A percentile compares a stretch with the other conserved stretches of the same genome.
Conservation (phyloP, 495 filamentous ascomycete genomes). For the Lophium mytilinum region DNA sequence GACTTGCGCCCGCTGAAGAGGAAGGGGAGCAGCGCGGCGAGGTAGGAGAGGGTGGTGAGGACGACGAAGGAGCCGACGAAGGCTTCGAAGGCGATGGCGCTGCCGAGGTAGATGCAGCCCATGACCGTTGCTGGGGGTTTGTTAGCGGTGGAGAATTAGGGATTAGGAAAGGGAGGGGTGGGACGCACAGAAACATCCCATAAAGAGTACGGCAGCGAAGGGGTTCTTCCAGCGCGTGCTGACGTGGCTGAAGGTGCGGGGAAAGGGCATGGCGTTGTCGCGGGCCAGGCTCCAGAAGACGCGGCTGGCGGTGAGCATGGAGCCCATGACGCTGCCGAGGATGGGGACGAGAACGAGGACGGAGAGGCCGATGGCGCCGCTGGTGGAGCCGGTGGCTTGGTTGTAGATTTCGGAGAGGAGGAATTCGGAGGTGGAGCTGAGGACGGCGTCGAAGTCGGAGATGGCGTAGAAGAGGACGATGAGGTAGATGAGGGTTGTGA, state of each 20-base stretch:
- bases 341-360: slow-evolving; percentile 58
- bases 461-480: slow-evolving; percentile 65
- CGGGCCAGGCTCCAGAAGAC: slow-evolving; percentile 72
- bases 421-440: slow-evolving; percentile 46
- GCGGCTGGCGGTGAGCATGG: slow-evolving; percentile 64
- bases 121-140: slow-evolving; percentile 44
- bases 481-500: slow-evolving; percentile 64
- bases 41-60: slow-evolving; percentile 62
- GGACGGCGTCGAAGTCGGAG: slow-evolving; percentile 51
- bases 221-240: slow-evolving; percentile 52
- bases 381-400: slow-evolving; percentile 58
- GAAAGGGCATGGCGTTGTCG: slow-evolving; percentile 55
- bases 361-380: slow-evolving; percentile 54
- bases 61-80: slow-evolving; percentile 68
- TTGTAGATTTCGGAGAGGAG: slow-evolving; percentile 68
- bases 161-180: background rate
- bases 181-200: slow-evolving; percentile 41
- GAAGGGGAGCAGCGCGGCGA: slow-evolving; percentile 65
- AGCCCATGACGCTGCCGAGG: slow-evolving; percentile 54
- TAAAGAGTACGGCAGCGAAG: slow-evolving; percentile 56
- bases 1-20: slow-evolving; percentile 54
- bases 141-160: too few relatives aligned
- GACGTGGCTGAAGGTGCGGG: slow-evolving; percentile 40
- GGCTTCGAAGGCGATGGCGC: slow-evolving; percentile 62
- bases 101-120: slow-evolving; percentile 65